Evolutionary conservation across 805 yeast genomes (phyloP), one percentile per base, ranked within the genome.

Genomic region (Suhomyces emberorum): DNA sequence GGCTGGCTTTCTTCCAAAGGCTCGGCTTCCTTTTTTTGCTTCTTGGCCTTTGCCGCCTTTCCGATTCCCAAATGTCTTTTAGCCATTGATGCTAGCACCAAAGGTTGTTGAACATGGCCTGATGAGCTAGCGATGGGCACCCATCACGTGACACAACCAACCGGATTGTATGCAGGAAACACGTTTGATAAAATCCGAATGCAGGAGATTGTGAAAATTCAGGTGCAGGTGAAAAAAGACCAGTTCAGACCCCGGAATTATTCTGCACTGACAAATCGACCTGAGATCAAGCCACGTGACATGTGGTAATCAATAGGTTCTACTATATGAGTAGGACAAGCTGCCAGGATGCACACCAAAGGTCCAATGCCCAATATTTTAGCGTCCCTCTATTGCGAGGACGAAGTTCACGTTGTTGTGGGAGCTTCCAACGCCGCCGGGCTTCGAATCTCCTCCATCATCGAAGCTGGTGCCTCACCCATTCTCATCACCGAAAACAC

Each of bases 381-480:
- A 18, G 57, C 71, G 3, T 71, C 79, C 1, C 43, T 67, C 28
- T 59, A 69, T 39, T 69, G 81, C 39, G 34, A 49, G 11, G 76
- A 62, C 16, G 85, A 82, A 45, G 57, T 57, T 1, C 85, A 80
- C 49, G 57, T 83, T 24, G 68, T 84, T 5, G 56, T 82, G 8
- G 88, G 86, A 30, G 61, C 63, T 4, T 63, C 74, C 5, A 63
- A 63, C 14, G 57, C 71, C n/a, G 63, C 79, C 0, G 53, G 64
- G 10, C 57, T 67, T 16, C 67, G 89, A 46, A 65, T 77, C 11
- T 65, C 61, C 18, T 53, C 70, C 7, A 67, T 77, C 17, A 44
- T 77, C 9, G 72, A 70, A 27, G 53, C 74, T 15, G 83, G 86
- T 7, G 87, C 85, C 2, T 49, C 38, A 3, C 79, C 84, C 6